Evolutionary conservation across 2,329 filamentous ascomycete genomes (phyloP).

Genomic region (Aureobasidium namibiae): DNA sequence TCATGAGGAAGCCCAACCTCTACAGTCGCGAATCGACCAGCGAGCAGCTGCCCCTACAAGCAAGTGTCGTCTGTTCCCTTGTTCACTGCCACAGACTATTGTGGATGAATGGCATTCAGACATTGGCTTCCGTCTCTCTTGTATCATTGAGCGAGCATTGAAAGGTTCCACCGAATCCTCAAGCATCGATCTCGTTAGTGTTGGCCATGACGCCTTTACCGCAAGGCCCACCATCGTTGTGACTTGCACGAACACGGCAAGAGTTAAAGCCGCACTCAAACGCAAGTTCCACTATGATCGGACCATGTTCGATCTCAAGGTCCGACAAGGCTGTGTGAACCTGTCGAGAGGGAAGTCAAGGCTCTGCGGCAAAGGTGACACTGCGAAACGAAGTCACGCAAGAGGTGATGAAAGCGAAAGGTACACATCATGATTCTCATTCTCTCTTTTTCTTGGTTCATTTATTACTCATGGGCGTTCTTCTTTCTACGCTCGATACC

Average conservation of each 20-base stretch:
- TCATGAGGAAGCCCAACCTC: neutral
- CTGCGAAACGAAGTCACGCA: constrained; percentile 24
- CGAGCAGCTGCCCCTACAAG: constrained; percentile 2
- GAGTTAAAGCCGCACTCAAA: constrained; percentile 63
- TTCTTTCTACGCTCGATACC: constrained; percentile 9
- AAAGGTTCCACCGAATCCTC: constrained; percentile 67
- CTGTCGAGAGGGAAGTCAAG: constrained; percentile 16
- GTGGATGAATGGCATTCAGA: constrained; percentile 64
- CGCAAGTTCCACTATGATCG: constrained; percentile 63
- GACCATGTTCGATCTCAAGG: constrained; percentile 57
- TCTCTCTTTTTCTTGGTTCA: neutral
- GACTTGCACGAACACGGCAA: constrained; percentile 65
- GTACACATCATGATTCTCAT: constrained; percentile 13
- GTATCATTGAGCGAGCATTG: constrained; percentile 61
- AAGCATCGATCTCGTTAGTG: constrained; percentile 67
- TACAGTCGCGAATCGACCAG: neutral
- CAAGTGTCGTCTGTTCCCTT: constrained; percentile 13
- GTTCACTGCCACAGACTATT: constrained; percentile 52
- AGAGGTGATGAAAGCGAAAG: constrained; percentile 14
- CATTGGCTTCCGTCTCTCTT: constrained; percentile 65
- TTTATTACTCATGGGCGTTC: neutral
- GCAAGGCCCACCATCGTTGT: constrained; percentile 67
- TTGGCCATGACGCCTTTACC: constrained; percentile 59
- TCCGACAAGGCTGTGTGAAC: constrained; percentile 51
- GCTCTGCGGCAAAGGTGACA: constrained; percentile 1